Conservation (phyloP, 139 green algal species). For the Micractinium sp. region DNA sequence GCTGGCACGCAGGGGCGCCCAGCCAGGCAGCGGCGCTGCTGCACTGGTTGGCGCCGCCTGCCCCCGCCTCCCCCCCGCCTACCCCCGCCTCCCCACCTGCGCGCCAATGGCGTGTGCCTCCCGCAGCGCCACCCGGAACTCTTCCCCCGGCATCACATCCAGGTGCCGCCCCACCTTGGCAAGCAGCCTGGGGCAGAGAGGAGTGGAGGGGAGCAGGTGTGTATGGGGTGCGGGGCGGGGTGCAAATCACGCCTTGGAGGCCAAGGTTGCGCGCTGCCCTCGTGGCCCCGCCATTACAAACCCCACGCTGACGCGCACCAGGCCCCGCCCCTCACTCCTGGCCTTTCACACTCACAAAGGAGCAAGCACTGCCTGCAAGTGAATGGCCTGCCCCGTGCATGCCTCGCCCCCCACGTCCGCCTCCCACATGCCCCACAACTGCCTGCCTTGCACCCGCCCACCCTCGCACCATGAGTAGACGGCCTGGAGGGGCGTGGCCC, state of each 20-base stretch:
- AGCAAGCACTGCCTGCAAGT: too few relatives aligned
- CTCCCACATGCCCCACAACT: too few relatives aligned
- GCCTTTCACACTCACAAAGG: too few relatives aligned
- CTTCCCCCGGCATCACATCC: slow-evolving; percentile 64
- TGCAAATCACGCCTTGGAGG: neutral
- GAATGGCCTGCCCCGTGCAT: too few relatives aligned
- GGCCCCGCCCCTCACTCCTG: neutral
- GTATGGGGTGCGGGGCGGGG: neutral
- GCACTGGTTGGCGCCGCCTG: too few relatives aligned
- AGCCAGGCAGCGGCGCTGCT: neutral
- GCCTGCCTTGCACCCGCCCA: too few relatives aligned
- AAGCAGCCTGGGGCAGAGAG: slow-evolving; percentile 14
- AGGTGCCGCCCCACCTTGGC: slow-evolving; percentile 49
- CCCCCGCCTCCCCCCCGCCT: too few relatives aligned
- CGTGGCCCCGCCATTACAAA: too few relatives aligned
- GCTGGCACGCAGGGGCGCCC: too few relatives aligned
- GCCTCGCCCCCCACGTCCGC: too few relatives aligned
- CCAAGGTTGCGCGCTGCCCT: too few relatives aligned
- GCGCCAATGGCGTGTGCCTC: slow-evolving; percentile 56
- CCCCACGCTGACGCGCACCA: neutral
- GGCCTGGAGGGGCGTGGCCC: slow-evolving; percentile 46
- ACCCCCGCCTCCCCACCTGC: slow-evolving; percentile 14
- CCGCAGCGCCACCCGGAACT: slow-evolving; percentile 67
- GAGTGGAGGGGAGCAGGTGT: neutral
- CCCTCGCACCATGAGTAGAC: slow-evolving; percentile 54